Evolutionary conservation across 2,329 filamentous ascomycete genomes (phyloP).

Genomic region (Aureobasidium sp.): DNA sequence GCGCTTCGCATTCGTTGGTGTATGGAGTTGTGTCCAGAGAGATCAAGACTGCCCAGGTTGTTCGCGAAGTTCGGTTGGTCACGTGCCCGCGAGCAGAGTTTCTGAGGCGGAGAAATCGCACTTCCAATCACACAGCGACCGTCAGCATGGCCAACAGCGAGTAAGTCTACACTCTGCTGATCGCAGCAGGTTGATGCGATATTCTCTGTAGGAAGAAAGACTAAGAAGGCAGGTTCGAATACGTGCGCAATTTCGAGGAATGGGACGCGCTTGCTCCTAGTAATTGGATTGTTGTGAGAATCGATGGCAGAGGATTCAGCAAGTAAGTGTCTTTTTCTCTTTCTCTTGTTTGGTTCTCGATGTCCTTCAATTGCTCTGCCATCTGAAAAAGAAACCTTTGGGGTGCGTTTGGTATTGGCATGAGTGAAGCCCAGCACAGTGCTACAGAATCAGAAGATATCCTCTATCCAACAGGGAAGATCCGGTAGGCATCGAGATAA

Average conservation of each 20-base stretch:
- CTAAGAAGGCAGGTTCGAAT: constrained; percentile 58
- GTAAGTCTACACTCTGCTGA: constrained; percentile 6
- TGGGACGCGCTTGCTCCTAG: constrained; percentile 73
- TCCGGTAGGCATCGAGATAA: too few species aligned
- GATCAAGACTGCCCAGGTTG: too few species aligned
- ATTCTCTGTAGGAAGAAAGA: background rate
- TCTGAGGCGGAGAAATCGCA: background rate
- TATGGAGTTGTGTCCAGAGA: too few species aligned
- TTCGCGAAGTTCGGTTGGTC: background rate
- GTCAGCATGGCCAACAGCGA: constrained; percentile 19
- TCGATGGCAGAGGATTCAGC: constrained; percentile 91
- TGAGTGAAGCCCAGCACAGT: too few species aligned
- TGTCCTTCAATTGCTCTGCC: too few species aligned
- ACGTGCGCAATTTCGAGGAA: constrained; percentile 85
- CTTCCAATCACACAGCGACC: background rate
- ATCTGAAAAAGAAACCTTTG: too few species aligned
- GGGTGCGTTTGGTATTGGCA: too few species aligned
- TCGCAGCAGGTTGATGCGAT: background rate
- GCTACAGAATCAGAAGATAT: too few species aligned
- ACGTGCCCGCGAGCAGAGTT: background rate
- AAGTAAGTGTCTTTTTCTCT: constrained; percentile 53
- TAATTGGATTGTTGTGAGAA: constrained; percentile 90
- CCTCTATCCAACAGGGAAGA: background rate
- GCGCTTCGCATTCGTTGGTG: too few species aligned
- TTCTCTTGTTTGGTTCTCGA: too few species aligned